Base-by-base conservation (phyloP, 169 alveolate species). In the Plasmodium yoelii region DNA sequence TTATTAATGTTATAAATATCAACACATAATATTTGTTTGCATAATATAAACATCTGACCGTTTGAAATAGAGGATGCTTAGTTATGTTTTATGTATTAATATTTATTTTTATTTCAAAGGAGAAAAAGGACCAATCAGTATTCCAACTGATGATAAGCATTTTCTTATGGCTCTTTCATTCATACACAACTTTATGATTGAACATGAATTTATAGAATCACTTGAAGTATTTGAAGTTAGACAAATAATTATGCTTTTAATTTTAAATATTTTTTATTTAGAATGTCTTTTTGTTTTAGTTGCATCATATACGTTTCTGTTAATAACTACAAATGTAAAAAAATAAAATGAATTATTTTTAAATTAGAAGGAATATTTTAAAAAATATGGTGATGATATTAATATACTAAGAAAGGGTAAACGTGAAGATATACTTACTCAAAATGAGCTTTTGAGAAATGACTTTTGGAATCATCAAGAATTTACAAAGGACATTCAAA, bases 151-250 rank as follows among this genome's bases (percentile, higher is more conserved):
- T 80, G 90, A 68, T 42, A 80, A 80, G 56, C 82, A 80, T 47
- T 65, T 67, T 22, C 64, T 72, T 80, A 80, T 80, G 90, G 71
- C 72, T 28, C 51, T 80, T 24, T 80, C 82, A 10, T 80, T 80
- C 73, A 44, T 61, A 67, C 42, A 80, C 70, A 64, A 80, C 59
- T 80, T 80, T 71, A 67, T 80, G 82, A 72, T 80, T 65, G 90
- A 80, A 39, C 75, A 80, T 56, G 46, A 61, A 65, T 80, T 80
- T 47, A 53, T 80, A 55, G 90, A 80, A 80, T 67, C 90, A 22
- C 90, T 80, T 65, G 90, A 80, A 80, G 82, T 65, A 53, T 80
- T 80, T 56, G 90, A 80, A 82, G 90, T 80, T 53, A 60, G 53
- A 80, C 34, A 55, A 19, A 39, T 55, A 74, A 39, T 44, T 9